These are phyloP conservation scores for Umbelopsis sp. DNA, from an alignment of 192 early-diverging fungal species.

Conservation along the genomic window DNA sequence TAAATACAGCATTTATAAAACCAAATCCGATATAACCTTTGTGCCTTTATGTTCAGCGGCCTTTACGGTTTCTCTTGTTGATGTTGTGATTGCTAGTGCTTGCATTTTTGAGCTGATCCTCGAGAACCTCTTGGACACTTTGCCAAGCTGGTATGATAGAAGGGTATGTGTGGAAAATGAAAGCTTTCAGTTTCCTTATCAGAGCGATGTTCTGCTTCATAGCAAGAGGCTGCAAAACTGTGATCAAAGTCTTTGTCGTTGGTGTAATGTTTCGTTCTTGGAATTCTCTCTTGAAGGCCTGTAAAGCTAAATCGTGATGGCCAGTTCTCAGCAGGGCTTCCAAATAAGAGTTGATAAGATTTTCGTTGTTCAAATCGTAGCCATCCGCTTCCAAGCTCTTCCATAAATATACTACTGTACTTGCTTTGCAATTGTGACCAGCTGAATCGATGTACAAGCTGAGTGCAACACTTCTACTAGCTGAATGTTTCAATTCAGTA, in stretches of 20 bases:
- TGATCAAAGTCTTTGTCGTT: neutral
- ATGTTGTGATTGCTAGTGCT: too few species aligned
- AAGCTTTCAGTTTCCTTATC: neutral
- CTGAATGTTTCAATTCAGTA: neutral
- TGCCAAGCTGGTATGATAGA: neutral
- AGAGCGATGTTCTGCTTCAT: neutral
- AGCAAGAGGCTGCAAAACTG: neutral
- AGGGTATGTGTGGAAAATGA: neutral
- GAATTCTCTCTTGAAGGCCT: neutral
- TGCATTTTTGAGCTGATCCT: neutral
- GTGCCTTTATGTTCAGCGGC: too few species aligned
- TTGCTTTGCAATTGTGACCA: neutral
- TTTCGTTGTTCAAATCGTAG: neutral
- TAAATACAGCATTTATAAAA: too few species aligned
- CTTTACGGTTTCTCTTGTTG: neutral
- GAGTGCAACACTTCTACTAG: neutral
- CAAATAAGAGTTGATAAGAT: conserved; percentile 6
- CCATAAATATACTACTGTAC: neutral
- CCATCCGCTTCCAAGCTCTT: neutral
- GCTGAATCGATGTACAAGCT: conserved; percentile 4
- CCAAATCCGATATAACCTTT: too few species aligned
- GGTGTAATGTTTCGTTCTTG: neutral
- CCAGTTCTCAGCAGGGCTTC: neutral
- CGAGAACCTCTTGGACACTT: neutral
- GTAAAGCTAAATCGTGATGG: neutral